These are phyloP conservation scores for Phyllostachys edulis DNA, from an alignment of 176 grass and related monocot species.

Conservation along the genomic window DNA sequence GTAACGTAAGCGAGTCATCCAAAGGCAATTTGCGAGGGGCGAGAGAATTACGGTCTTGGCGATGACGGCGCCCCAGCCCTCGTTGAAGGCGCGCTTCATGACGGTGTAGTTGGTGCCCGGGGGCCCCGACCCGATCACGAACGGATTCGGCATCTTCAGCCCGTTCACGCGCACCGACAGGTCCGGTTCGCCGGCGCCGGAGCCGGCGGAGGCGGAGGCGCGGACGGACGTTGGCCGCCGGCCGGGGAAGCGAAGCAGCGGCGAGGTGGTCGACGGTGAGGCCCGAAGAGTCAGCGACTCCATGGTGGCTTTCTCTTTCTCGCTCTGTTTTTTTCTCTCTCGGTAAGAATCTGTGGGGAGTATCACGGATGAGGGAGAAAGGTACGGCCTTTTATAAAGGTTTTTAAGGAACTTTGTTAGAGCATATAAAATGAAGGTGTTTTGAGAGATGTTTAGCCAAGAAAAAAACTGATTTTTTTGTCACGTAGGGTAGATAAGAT, in stretches of 20 bases:
- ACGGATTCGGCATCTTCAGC: slow-evolving; percentile 91
- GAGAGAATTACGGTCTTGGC: slow-evolving; percentile 76
- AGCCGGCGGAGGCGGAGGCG: slow-evolving; percentile 1
- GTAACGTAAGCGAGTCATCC: neutral
- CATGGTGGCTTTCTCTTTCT: slow-evolving; percentile 34
- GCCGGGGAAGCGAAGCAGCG: slow-evolving; percentile 14
- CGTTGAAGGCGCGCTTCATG: slow-evolving; percentile 98
- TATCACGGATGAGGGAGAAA: slow-evolving; percentile 46
- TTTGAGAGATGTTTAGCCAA: too few species aligned
- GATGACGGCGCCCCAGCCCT: slow-evolving; percentile 97
- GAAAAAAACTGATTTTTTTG: too few species aligned
- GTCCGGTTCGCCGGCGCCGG: slow-evolving; percentile 63
- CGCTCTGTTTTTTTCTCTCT: neutral
- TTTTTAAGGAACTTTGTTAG: slow-evolving; percentile 1
- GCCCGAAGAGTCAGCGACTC: slow-evolving; percentile 63
- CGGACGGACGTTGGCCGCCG: slow-evolving; percentile 32
- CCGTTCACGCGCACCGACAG: slow-evolving; percentile 88
- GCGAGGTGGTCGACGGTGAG: slow-evolving; percentile 46
- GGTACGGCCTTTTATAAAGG: slow-evolving; percentile 25
- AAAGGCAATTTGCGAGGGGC: neutral
- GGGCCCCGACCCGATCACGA: slow-evolving; percentile 96
- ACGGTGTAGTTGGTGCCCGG: slow-evolving; percentile 98
- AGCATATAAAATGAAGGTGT: too few species aligned
- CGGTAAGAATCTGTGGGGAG: slow-evolving; percentile 43
- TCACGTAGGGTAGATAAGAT: too few species aligned